These are phyloP conservation scores for Penicillium palitans DNA, from an alignment of 2,329 filamentous ascomycete species.

Conservation along the genomic window DNA sequence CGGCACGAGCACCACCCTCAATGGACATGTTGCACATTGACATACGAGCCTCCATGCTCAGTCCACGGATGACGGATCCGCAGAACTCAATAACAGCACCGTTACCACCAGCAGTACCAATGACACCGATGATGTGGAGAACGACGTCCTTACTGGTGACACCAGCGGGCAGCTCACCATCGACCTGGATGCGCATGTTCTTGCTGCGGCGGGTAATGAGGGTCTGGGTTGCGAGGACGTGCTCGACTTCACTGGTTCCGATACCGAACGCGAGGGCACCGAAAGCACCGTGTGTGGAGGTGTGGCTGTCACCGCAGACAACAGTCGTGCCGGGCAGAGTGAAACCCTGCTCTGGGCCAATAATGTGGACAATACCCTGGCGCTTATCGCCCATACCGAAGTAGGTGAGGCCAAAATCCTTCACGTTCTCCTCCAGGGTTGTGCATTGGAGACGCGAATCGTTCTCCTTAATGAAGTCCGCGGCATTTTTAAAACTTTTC, in stretches of 20 bases:
- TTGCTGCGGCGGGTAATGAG: slow-evolving; percentile 93
- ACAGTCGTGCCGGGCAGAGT: slow-evolving; percentile 95
- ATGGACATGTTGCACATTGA: slow-evolving; percentile 99
- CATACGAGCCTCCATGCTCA: slow-evolving; percentile 98
- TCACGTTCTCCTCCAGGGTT: slow-evolving; percentile 95
- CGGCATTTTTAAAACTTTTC: slow-evolving; percentile 91
- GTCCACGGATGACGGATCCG: slow-evolving; percentile 81
- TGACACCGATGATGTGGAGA: slow-evolving; percentile 86
- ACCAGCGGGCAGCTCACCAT: slow-evolving; percentile 83
- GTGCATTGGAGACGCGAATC: slow-evolving; percentile 92
- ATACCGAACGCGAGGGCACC: slow-evolving; percentile 95
- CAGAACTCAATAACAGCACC: slow-evolving; percentile 97
- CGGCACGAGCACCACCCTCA: slow-evolving; percentile 89
- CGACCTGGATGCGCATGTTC: slow-evolving; percentile 97
- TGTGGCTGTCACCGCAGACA: slow-evolving; percentile 97
- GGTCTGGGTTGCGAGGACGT: slow-evolving; percentile 94
- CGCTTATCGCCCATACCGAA: slow-evolving; percentile 95
- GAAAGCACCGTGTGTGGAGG: slow-evolving; percentile 96
- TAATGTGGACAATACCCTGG: slow-evolving; percentile 97
- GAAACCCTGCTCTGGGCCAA: slow-evolving; percentile 97
- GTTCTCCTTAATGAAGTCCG: slow-evolving; percentile 89
- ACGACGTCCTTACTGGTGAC: slow-evolving; percentile 97
- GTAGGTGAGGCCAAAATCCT: slow-evolving; percentile 93
- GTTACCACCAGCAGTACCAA: slow-evolving; percentile 92
- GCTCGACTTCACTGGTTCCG: slow-evolving; percentile 96